A percentile compares a stretch with the other conserved stretches of the same genome.
Conservation (phyloP, 306 rosid genomes). For the Pterocarpus macrocarpus region DNA sequence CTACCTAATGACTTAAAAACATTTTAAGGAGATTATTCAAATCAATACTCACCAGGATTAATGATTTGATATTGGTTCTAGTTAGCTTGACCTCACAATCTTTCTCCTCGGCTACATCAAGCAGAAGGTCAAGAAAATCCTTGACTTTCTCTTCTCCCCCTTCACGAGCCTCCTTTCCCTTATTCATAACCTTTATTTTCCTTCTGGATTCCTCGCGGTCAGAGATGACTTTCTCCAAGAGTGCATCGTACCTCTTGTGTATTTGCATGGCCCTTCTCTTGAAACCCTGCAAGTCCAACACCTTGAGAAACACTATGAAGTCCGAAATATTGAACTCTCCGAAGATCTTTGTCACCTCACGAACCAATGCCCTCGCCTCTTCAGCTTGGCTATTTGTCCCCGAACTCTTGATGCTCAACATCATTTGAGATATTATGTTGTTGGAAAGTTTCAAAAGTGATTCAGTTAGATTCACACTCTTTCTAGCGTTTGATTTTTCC, state of each 20-base stretch:
- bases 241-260: conserved; percentile 53
- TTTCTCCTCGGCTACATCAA: conserved; percentile 47
- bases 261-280: conserved; percentile 50
- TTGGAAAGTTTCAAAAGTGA: conserved; percentile 52
- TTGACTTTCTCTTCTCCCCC: conserved; percentile 41
- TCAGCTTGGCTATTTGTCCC: conserved; percentile 37
- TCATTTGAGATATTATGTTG: conserved; percentile 58
- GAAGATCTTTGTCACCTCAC: conserved; percentile 52
- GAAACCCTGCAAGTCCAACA: conserved; percentile 50
- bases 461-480: conserved; percentile 47
- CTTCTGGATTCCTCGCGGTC: conserved; percentile 52
- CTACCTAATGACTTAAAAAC: too few species aligned
- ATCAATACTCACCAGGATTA: conserved; percentile 47
- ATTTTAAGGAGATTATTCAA: background rate
- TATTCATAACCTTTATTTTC: background rate
- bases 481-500: conserved; percentile 13
- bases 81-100: conserved; percentile 44
- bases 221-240: conserved; percentile 55
- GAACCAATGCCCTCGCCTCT: conserved; percentile 45
- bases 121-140: conserved; percentile 61
- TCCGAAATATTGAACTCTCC: conserved; percentile 47
- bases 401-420: conserved; percentile 55
- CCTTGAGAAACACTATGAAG: conserved; percentile 42
- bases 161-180: background rate
- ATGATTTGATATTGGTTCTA: conserved; percentile 54